A percentile compares a stretch with the other conserved stretches of the same genome.
Evolutionary conservation across 331 rosid species (phyloP).

Genomic region (Cydonia oblonga): DNA sequence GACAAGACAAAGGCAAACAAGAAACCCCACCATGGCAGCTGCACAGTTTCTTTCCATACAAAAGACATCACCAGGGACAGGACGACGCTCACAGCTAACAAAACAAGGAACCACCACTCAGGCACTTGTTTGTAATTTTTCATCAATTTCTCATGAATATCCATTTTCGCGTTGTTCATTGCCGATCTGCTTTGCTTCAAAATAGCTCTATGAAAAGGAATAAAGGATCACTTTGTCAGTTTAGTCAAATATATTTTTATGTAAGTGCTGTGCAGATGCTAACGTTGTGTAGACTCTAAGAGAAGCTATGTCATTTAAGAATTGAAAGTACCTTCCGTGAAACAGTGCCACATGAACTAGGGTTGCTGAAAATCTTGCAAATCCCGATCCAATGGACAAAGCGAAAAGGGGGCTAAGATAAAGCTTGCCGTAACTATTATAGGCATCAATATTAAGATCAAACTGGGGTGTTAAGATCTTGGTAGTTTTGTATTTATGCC

Average conservation of each 20-base stretch:
- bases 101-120: constrained; percentile 83
- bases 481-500: constrained; percentile 70
- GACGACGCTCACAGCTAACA: constrained; percentile 52
- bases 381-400: constrained; percentile 92
- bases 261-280: not conserved
- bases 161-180: constrained; percentile 48
- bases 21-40: constrained; percentile 99
- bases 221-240: not conserved
- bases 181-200: constrained; percentile 76
- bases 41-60: constrained; percentile 74
- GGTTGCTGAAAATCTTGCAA: constrained; percentile 86
- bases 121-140: constrained; percentile 85
- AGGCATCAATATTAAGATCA: constrained; percentile 50
- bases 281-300: not conserved
- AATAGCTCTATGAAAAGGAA: constrained; percentile 50
- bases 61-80: constrained; percentile 56
- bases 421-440: constrained; percentile 29
- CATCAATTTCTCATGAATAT: constrained; percentile 85
- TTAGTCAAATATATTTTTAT: too few relatives aligned
- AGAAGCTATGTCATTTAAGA: not conserved
- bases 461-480: constrained; percentile 60
- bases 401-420: constrained; percentile 99
- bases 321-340: constrained; percentile 54
- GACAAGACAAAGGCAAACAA: constrained; percentile 79
- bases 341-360: constrained; percentile 93